Evolutionary conservation across 345 rosid species (phyloP).

Genomic region (Salix udensis): DNA sequence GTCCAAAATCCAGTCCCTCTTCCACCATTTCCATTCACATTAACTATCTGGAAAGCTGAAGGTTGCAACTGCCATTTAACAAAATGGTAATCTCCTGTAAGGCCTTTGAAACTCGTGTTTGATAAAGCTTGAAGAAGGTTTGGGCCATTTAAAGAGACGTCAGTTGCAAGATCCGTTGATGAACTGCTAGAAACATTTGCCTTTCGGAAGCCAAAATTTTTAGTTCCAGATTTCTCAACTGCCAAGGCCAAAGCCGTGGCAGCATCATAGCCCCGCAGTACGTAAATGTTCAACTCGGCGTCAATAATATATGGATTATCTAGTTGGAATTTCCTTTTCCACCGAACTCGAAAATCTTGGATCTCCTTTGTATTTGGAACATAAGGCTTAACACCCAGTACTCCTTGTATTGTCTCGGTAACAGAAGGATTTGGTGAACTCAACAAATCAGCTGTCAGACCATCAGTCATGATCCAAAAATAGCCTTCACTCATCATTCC

Average conservation of each 20-base stretch:
- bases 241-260: slow-evolving; percentile 32
- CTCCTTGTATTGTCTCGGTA: slow-evolving; percentile 41
- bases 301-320: slow-evolving; percentile 14
- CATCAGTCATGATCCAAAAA: slow-evolving; percentile 47
- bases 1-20: slow-evolving; percentile 40
- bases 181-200: neutral
- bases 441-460: slow-evolving; percentile 15
- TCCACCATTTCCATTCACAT: slow-evolving; percentile 25
- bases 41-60: slow-evolving; percentile 31
- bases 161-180: slow-evolving; percentile 10
- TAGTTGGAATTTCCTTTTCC: slow-evolving; percentile 21
- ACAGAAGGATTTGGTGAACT: neutral
- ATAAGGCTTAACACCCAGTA: slow-evolving; percentile 31
- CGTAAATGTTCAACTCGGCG: slow-evolving; percentile 14
- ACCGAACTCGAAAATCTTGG: slow-evolving; percentile 18
- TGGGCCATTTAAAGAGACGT: slow-evolving; percentile 25
- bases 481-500: no score
- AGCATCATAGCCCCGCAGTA: slow-evolving; percentile 37
- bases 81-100: slow-evolving; percentile 30
- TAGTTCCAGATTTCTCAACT: slow-evolving; percentile 13
- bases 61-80: slow-evolving; percentile 30
- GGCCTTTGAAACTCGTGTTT: slow-evolving; percentile 28
- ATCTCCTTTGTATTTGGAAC: slow-evolving; percentile 12
- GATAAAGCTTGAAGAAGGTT: slow-evolving; percentile 16
- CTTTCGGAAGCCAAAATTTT: neutral